Percentiles rank a stretch among this genome's conserved stretches.
Evolutionary conservation across 768 basidiomycete species (phyloP).

Genomic region (Russula vinacea): DNA sequence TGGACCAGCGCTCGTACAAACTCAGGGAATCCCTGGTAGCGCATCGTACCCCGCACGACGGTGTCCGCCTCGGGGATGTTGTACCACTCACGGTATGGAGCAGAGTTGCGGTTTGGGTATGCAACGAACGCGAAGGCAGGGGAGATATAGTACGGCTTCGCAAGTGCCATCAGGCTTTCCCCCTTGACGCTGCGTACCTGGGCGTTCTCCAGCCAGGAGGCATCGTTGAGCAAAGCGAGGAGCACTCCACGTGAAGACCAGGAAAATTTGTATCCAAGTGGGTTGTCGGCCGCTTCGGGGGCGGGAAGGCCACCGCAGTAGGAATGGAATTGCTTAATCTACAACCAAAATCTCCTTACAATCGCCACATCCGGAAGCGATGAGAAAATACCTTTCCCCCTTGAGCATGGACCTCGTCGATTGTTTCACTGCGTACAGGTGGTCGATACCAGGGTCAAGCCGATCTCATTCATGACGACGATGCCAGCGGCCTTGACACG

Average conservation of each 20-base stretch:
- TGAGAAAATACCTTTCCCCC: conserved; percentile 74
- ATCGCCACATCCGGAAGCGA: not conserved
- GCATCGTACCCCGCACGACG: conserved; percentile 85
- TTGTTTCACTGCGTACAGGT: conserved; percentile 92
- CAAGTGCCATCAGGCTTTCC: conserved; percentile 82
- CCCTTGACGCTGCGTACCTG: conserved; percentile 68
- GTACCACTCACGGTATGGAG: conserved; percentile 88
- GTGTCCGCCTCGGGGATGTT: conserved; percentile 92
- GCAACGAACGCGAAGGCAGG: conserved; percentile 95
- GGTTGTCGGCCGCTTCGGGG: conserved; percentile 86
- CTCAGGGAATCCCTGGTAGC: conserved; percentile 96
- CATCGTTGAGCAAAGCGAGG: conserved; percentile 88
- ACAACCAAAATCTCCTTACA: conserved; percentile 4
- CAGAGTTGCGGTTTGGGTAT: conserved; percentile 95
- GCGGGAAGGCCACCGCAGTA: conserved; percentile 97
- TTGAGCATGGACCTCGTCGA: conserved; percentile 88
- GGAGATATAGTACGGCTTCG: conserved; percentile 91
- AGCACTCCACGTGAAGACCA: conserved; percentile 97
- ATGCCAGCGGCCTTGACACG: conserved; percentile 85
- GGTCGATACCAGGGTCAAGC: conserved; percentile 95
- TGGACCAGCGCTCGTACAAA: conserved; percentile 86
- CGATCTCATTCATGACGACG: conserved; percentile 95
- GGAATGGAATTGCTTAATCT: conserved; percentile 89
- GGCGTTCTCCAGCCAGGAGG: conserved; percentile 69
- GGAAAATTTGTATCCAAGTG: conserved; percentile 98